These are phyloP conservation scores for Achaetomium macrosporum DNA, from an alignment of 2,329 filamentous ascomycete species.

Conservation along the genomic window DNA sequence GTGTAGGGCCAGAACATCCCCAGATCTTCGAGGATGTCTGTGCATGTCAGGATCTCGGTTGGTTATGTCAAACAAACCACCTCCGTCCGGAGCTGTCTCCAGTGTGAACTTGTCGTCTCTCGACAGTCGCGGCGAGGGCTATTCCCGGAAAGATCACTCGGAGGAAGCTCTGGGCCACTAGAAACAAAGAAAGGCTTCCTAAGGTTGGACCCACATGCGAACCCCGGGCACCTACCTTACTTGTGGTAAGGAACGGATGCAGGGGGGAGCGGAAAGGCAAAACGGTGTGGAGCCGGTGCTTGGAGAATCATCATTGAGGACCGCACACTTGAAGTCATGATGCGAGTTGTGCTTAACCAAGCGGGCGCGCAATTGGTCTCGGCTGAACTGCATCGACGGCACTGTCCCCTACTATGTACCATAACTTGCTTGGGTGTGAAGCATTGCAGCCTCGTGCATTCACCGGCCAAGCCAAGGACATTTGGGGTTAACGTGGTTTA, in stretches of 20 bases:
- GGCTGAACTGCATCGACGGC: not conserved
- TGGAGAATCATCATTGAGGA: conserved; percentile 2
- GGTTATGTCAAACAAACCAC: not conserved
- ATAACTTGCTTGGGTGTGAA: conserved; percentile 19
- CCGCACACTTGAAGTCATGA: not conserved
- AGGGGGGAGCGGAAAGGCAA: conserved; percentile 2
- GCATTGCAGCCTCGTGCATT: conserved; percentile 17
- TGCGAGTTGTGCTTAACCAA: no score
- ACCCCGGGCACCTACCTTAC: not conserved
- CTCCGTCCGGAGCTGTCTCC: no score
- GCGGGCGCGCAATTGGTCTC: no score
- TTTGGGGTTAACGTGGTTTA: conserved; percentile 16
- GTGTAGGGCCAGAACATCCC: conserved; percentile 5
- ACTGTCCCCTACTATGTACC: not conserved
- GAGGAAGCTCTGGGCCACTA: no score
- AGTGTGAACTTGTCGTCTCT: no score
- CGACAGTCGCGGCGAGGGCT: no score
- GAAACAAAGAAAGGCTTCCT: not conserved
- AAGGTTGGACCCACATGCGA: not conserved
- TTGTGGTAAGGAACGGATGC: conserved; percentile 7
- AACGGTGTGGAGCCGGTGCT: conserved; percentile 2
- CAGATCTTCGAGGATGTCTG: not conserved
- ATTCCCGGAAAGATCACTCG: no score
- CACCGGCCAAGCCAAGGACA: conserved; percentile 15
- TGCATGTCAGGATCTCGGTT: no score